These are phyloP conservation scores for Pyricularia sp. DNA, from an alignment of 2,329 filamentous ascomycete species.

Conservation along the genomic window DNA sequence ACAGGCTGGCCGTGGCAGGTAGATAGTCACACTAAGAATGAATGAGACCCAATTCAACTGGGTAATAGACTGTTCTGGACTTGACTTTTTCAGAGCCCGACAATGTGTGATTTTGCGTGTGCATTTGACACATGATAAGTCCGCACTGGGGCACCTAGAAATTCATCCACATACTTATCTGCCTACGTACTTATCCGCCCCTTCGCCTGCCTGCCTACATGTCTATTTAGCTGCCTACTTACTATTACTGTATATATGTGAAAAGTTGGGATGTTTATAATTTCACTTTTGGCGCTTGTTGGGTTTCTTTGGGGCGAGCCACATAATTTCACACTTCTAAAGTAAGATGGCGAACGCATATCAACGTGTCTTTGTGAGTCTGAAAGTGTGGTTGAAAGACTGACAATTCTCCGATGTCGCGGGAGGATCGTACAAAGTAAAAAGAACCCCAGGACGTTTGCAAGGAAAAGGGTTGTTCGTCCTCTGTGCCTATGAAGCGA, in stretches of 20 bases:
- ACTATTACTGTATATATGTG: too few species aligned
- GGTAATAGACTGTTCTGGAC: background rate
- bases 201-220: too few species aligned
- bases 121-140: too few species aligned
- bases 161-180: too few species aligned
- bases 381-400: background rate
- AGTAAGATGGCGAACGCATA: background rate
- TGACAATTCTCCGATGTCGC: background rate
- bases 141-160: too few species aligned
- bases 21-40: background rate
- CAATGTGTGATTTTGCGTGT: too few species aligned
- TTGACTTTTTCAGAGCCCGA: background rate
- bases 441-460: background rate
- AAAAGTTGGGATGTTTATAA: too few species aligned
- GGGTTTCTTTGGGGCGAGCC: too few species aligned
- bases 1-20: background rate
- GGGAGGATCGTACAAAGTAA: background rate
- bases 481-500: background rate
- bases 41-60: constrained; percentile 5
- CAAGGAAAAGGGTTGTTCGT: background rate
- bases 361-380: background rate
- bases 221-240: too few species aligned
- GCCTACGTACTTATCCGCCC: too few species aligned
- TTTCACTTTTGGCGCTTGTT: too few species aligned
- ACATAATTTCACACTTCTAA: background rate